A percentile compares a stretch with the other conserved stretches of the same genome.
phyloP scores from a whole-genome alignment of 495 filamentous ascomycete species.

The Talaromyces thailandensis region DNA sequence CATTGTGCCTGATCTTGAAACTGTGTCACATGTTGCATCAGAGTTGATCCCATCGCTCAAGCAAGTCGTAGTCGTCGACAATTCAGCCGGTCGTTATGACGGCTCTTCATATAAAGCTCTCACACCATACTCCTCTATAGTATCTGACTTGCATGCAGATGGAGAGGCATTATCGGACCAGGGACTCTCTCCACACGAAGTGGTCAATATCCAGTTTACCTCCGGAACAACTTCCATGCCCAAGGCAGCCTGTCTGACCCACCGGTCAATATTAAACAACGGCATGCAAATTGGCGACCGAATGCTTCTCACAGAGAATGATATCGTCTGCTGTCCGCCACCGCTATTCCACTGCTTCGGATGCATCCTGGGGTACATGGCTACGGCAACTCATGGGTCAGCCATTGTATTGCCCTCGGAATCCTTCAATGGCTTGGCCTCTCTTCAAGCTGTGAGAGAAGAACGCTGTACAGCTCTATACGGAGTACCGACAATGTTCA shows the following conservation, averaged over 20 bases:
- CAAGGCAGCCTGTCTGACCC: slow-evolving; percentile 85
- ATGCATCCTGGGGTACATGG: slow-evolving; percentile 85
- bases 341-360: slow-evolving; percentile 95
- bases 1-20: slow-evolving; percentile 51
- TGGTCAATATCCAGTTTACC: slow-evolving; percentile 95
- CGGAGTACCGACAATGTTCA: slow-evolving; percentile 95
- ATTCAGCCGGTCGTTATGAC: slow-evolving; percentile 55
- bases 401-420: slow-evolving; percentile 80
- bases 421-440: slow-evolving; percentile 72
- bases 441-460: slow-evolving; percentile 62
- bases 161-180: slow-evolving; percentile 27
- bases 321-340: slow-evolving; percentile 78
- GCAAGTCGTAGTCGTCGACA: slow-evolving; percentile 71
- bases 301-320: slow-evolving; percentile 65
- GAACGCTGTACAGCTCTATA: slow-evolving; percentile 78
- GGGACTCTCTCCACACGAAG: slow-evolving; percentile 55
- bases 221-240: slow-evolving; percentile 84
- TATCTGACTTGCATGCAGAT: slow-evolving; percentile 41
- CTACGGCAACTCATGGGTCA: slow-evolving; percentile 79
- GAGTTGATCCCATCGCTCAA: slow-evolving; percentile 59
- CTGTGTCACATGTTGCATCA: slow-evolving; percentile 45
- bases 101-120: slow-evolving; percentile 31
- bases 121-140: slow-evolving; percentile 42
- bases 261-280: slow-evolving; percentile 84
- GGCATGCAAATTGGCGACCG: slow-evolving; percentile 71